Evolutionary conservation across 2,329 filamentous ascomycete species (phyloP).

Genomic region (Xylariales sp.): DNA sequence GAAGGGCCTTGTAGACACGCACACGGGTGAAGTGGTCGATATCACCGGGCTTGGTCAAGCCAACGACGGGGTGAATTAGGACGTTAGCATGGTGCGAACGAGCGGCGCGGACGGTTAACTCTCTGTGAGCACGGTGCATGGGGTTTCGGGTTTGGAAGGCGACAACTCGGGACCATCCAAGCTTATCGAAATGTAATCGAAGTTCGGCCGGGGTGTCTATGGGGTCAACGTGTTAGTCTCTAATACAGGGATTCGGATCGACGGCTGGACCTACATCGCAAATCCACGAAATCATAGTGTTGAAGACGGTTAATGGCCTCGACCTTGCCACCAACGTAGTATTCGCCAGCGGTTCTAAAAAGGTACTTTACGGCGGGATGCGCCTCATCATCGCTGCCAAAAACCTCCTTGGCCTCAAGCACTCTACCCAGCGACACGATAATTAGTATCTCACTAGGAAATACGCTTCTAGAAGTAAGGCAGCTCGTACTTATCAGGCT

Average conservation of each 20-base stretch:
- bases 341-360: constrained; percentile 81
- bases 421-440: constrained; percentile 62
- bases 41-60: constrained; percentile 97
- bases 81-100: constrained; percentile 97
- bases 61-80: constrained; percentile 98
- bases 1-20: constrained; percentile 95
- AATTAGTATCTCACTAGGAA: constrained; percentile 60
- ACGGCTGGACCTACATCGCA: constrained; percentile 76
- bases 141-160: constrained; percentile 99
- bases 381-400: constrained; percentile 88
- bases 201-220: constrained; percentile 92
- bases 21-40: constrained; percentile 99
- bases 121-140: constrained; percentile 98
- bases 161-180: constrained; percentile 96
- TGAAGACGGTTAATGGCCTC: constrained; percentile 94
- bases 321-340: constrained; percentile 95
- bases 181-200: constrained; percentile 97
- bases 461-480: constrained; percentile 48
- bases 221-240: constrained; percentile 33
- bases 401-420: constrained; percentile 92
- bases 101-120: constrained; percentile 96
- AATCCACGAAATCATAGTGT: constrained; percentile 98
- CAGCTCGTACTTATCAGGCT: constrained; percentile 84
- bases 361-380: constrained; percentile 95
- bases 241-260: background rate